Evolutionary conservation across 2,329 filamentous ascomycete species (phyloP).

Genomic region (Dissoconium aciculare): DNA sequence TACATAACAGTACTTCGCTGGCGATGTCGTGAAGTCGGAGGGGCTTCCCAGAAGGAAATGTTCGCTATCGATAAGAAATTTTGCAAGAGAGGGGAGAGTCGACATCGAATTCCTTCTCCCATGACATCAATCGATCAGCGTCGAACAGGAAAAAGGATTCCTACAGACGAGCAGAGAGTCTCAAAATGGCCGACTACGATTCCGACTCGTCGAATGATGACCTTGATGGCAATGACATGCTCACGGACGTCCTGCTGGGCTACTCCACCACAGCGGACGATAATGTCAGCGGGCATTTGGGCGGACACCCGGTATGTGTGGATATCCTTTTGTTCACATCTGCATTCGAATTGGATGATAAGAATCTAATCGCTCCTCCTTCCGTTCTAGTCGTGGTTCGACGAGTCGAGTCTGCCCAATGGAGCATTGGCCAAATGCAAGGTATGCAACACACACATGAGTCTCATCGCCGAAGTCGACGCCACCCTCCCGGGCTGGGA

Average conservation of each 20-base stretch:
- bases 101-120: too few species aligned
- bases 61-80: too few species aligned
- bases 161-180: too few species aligned
- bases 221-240: slow-evolving; percentile 51
- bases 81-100: too few species aligned
- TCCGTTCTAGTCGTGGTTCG: slow-evolving; percentile 80
- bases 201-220: slow-evolving; percentile 59
- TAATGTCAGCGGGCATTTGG: slow-evolving; percentile 71
- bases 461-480: slow-evolving; percentile 77
- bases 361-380: too few species aligned
- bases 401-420: slow-evolving; percentile 54
- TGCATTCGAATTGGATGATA: slow-evolving; percentile 4
- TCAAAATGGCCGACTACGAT: slow-evolving; percentile 50
- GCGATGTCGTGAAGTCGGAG: too few species aligned
- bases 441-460: slow-evolving; percentile 71
- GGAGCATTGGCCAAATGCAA: slow-evolving; percentile 70
- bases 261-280: slow-evolving; percentile 77
- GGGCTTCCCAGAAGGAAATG: too few species aligned
- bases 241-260: slow-evolving; percentile 79
- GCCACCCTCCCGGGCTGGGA: slow-evolving; percentile 71
- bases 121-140: too few species aligned
- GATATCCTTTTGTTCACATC: slow-evolving; percentile 2
- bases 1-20: too few species aligned
- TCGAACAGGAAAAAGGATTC: too few species aligned
- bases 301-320: slow-evolving; percentile 65